Percentiles rank a stretch among this genome's conserved stretches.
These are phyloP conservation scores for Phycomyces nitens DNA, from an alignment of 192 early-diverging fungal species.

Conservation along the genomic window DNA sequence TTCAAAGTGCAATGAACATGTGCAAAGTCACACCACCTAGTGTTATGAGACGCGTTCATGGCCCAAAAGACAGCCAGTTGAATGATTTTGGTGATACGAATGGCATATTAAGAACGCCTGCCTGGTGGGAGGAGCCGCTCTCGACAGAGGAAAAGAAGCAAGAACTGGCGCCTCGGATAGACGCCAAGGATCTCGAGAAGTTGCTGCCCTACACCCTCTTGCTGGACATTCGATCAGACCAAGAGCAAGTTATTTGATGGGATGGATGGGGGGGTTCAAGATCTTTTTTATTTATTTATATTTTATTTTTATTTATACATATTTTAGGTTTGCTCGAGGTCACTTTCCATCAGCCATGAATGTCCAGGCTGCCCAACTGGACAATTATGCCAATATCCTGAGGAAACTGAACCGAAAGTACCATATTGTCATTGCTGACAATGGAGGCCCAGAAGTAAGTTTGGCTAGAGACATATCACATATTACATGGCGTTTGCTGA, in stretches of 20 bases:
- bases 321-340: constrained; percentile 44
- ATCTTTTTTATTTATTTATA: not conserved
- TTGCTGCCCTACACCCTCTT: constrained; percentile 46
- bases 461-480: not conserved
- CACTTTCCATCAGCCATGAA: constrained; percentile 56
- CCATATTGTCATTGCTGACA: constrained; percentile 46
- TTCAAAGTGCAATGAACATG: constrained; percentile 56
- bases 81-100: not conserved
- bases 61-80: not conserved
- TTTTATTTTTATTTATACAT: not conserved
- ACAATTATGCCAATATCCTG: constrained; percentile 38
- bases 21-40: constrained; percentile 70
- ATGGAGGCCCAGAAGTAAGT: constrained; percentile 52
- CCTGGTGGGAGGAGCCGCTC: constrained; percentile 52
- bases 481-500: no score
- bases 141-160: constrained; percentile 42
- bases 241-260: constrained; percentile 40
- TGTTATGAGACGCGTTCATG: constrained; percentile 36
- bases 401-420: constrained; percentile 52
- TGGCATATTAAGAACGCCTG: not conserved
- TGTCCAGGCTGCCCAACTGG: constrained; percentile 41
- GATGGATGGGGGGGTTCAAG: not conserved
- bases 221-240: constrained; percentile 54
- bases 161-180: constrained; percentile 56
- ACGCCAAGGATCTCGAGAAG: constrained; percentile 43